Conservation (phyloP, 2,329 filamentous ascomycete species). For the Stachybotrys chlorohalonatus region DNA sequence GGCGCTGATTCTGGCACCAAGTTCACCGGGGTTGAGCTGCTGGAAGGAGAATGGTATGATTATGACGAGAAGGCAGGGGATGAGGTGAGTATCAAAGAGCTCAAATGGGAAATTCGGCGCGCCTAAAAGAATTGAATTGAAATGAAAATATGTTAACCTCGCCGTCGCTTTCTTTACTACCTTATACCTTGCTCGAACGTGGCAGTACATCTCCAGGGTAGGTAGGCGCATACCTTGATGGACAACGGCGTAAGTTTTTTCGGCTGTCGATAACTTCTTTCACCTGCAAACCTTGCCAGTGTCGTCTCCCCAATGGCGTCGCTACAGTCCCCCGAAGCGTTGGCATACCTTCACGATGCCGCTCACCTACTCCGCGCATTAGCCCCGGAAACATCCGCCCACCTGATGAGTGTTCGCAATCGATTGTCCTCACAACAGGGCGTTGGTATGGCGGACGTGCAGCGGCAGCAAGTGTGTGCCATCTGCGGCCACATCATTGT, state of each 20-base stretch:
- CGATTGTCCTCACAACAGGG: conserved; percentile 38
- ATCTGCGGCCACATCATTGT: conserved; percentile 54
- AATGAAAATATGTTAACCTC: not conserved
- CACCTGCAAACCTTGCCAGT: no score
- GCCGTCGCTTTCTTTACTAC: no score
- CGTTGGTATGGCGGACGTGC: conserved; percentile 33
- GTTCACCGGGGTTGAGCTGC: conserved; percentile 73
- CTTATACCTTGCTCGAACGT: no score
- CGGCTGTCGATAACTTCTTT: no score
- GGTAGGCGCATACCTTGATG: no score
- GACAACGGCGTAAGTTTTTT: no score
- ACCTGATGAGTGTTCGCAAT: conserved; percentile 47
- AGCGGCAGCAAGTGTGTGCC: conserved; percentile 46
- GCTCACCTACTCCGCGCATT: conserved; percentile 45
- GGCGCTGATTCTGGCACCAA: conserved; percentile 73
- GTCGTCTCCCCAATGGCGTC: not conserved
- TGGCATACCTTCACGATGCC: conserved; percentile 46
- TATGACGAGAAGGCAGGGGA: conserved; percentile 92
- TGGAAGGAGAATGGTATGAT: conserved; percentile 93
- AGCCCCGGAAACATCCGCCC: conserved; percentile 48
- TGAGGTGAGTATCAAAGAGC: conserved; percentile 84
- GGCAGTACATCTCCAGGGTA: no score
- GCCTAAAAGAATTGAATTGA: conserved; percentile 33
- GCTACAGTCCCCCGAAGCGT: conserved; percentile 3
- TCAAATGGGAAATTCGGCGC: conserved; percentile 77